phyloP scores from a whole-genome alignment of 805 yeast species.

The Candida ipomoeae region DNA sequence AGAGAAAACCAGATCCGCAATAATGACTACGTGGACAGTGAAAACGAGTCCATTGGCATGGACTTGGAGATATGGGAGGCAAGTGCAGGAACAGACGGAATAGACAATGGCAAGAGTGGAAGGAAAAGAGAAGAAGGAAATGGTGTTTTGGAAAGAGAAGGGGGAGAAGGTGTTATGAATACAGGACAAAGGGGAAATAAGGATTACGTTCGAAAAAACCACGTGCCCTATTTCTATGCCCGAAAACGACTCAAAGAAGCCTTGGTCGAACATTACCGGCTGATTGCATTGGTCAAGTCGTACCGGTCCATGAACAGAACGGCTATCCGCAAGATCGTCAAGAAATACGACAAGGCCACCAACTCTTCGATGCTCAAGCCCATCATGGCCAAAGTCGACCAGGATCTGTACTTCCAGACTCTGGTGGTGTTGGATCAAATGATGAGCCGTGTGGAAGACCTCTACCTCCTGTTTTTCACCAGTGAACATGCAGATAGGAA shows the following conservation, averaged over 20 bases:
- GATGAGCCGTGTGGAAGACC: slow-evolving; percentile 58
- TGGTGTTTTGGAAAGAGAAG: not conserved
- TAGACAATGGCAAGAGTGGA: not conserved
- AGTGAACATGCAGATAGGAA: slow-evolving; percentile 49
- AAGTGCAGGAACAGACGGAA: not conserved
- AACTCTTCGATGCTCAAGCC: slow-evolving; percentile 37
- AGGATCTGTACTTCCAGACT: slow-evolving; percentile 49
- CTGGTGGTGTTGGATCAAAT: slow-evolving; percentile 67
- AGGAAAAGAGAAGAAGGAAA: not conserved
- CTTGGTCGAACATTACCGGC: slow-evolving; percentile 65
- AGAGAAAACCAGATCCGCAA: slow-evolving; percentile 38
- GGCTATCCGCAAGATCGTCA: slow-evolving; percentile 83
- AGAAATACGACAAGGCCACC: slow-evolving; percentile 82
- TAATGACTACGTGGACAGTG: slow-evolving; percentile 18
- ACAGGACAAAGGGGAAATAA: slow-evolving; percentile 14
- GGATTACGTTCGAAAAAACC: slow-evolving; percentile 44
- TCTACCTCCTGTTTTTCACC: slow-evolving; percentile 64
- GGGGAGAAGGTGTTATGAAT: not conserved
- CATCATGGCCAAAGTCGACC: slow-evolving; percentile 57
- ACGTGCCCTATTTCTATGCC: slow-evolving; percentile 61
- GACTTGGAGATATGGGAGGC: not conserved
- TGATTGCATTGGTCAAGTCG: slow-evolving; percentile 64
- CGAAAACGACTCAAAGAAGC: slow-evolving; percentile 66
- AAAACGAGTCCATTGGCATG: not conserved
- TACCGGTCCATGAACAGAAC: slow-evolving; percentile 77